Evolutionary conservation across 2,329 filamentous ascomycete species (phyloP), one percentile per base, ranked within the genome.

Genomic region (Penicillium sp.): DNA sequence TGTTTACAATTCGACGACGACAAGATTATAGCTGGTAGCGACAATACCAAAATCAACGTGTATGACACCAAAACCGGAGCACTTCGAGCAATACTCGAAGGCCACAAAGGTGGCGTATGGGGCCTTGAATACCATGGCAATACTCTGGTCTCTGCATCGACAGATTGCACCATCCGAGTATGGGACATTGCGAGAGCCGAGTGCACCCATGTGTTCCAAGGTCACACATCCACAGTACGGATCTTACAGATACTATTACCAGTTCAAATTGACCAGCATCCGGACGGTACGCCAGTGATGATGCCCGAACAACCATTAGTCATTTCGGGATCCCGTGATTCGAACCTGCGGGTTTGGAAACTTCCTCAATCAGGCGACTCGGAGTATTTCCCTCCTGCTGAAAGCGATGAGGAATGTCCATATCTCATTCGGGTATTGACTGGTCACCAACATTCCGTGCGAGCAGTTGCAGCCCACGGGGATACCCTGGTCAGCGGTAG

Each of bases 101-200:
- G 94, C 2, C 94, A 99, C 67, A 93, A 97, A 74, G 94, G 94
- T 33, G 94, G 94, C 45, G 94, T 99, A 1, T 99, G 94, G 94
- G 94, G 94, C 25, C 78, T 99, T 50, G 93, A 97, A 73, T 97
- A 97, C 71, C 89, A 97, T 70, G 93, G 91, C 50, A 97, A 97
- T 71, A 91, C 90, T 19, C 80, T 99, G n/a, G 94, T 99, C 2
- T 97, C 94, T n/a, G 94, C 93, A 2, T 97, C 93, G 7, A 99
- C 94, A 0, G 94, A 99, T 75, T 84, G 94, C 45, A 95, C 94
- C 10, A 93, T 99, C n/a, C 87, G 94, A n/a, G 93, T 99, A 0
- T 99, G 94, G 94, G 93, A 99, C 71, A 97, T 99, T 63, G 91
- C 95, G 70, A 89, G 89, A 68, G 94, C 92, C 1, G 84, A 90